Percentiles rank a stretch among this genome's conserved stretches.
Conservation (phyloP, 2,329 filamentous ascomycete genomes). For the Neonectria hederae region DNA sequence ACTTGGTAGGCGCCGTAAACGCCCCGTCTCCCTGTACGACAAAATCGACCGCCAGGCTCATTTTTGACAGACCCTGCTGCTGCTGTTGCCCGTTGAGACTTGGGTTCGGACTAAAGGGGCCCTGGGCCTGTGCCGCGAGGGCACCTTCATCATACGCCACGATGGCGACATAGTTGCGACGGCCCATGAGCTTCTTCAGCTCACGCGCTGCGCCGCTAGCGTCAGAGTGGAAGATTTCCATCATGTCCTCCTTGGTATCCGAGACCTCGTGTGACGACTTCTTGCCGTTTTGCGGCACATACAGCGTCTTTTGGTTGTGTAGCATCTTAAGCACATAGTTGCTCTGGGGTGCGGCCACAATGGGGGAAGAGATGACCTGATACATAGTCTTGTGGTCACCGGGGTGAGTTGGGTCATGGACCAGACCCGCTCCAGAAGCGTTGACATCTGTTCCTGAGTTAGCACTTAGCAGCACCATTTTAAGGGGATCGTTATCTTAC, state of each 20-base stretch:
- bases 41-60: slow-evolving; percentile 94
- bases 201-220: slow-evolving; percentile 85
- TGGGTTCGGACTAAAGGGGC: slow-evolving; percentile 51
- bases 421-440: slow-evolving; percentile 87
- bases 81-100: slow-evolving; percentile 48
- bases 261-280: slow-evolving; percentile 76
- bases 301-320: slow-evolving; percentile 93
- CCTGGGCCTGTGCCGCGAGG: slow-evolving; percentile 54
- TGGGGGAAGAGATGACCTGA: slow-evolving; percentile 91
- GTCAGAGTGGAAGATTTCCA: slow-evolving; percentile 98
- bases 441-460: slow-evolving; percentile 72
- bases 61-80: slow-evolving; percentile 64
- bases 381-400: slow-evolving; percentile 99
- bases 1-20: slow-evolving; percentile 88
- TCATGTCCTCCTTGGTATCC: slow-evolving; percentile 99
- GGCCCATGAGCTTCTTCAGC: slow-evolving; percentile 90
- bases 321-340: slow-evolving; percentile 91
- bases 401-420: slow-evolving; percentile 92
- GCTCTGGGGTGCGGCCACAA: slow-evolving; percentile 88
- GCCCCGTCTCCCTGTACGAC: slow-evolving; percentile 92
- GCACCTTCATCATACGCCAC: slow-evolving; percentile 94
- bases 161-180: slow-evolving; percentile 91
- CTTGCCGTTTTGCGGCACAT: slow-evolving; percentile 88
- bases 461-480: slow-evolving; percentile 20
- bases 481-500: slow-evolving; percentile 52